phyloP scores from a whole-genome alignment of 371 early-diverging fungal genomes.

The Actinomortierella ambigua region DNA sequence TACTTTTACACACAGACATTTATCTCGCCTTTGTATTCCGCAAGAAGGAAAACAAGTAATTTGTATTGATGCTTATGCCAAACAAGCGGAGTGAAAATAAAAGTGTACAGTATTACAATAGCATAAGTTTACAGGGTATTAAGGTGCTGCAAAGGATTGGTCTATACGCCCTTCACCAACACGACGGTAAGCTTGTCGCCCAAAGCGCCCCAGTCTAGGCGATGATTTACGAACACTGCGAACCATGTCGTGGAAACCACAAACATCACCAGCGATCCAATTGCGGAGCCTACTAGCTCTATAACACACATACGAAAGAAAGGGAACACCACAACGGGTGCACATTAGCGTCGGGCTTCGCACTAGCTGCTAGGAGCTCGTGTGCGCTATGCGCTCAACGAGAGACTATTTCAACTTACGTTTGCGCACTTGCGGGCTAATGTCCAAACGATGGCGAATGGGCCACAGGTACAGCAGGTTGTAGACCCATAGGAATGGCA shows the following conservation, averaged over 20 bases:
- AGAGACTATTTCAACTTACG: constrained; percentile 43
- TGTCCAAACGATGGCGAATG: constrained; percentile 41
- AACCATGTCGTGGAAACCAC: constrained; percentile 59
- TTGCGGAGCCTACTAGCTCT: constrained; percentile 58
- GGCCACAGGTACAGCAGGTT: constrained; percentile 63
- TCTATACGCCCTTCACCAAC: constrained; percentile 60
- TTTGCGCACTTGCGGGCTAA: constrained; percentile 52
- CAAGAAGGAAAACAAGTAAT: constrained; percentile 34
- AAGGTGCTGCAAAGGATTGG: too few species aligned
- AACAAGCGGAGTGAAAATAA: too few species aligned
- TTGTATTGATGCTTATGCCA: too few species aligned
- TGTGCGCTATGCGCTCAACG: neutral
- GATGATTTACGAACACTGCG: constrained; percentile 57
- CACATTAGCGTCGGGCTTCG: neutral
- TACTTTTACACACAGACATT: constrained; percentile 38
- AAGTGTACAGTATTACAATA: too few species aligned
- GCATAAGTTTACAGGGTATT: too few species aligned
- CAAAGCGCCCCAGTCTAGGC: constrained; percentile 54
- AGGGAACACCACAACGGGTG: constrained; percentile 1
- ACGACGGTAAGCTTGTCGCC: constrained; percentile 64
- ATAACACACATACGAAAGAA: constrained; percentile 5
- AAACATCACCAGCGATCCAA: constrained; percentile 53
- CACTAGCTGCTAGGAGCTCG: too few species aligned
- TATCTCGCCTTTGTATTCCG: constrained; percentile 66
- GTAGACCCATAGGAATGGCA: constrained; percentile 66